Base-by-base conservation (phyloP, 106 monocot genomes). In the Dioscorea alata region DNA sequence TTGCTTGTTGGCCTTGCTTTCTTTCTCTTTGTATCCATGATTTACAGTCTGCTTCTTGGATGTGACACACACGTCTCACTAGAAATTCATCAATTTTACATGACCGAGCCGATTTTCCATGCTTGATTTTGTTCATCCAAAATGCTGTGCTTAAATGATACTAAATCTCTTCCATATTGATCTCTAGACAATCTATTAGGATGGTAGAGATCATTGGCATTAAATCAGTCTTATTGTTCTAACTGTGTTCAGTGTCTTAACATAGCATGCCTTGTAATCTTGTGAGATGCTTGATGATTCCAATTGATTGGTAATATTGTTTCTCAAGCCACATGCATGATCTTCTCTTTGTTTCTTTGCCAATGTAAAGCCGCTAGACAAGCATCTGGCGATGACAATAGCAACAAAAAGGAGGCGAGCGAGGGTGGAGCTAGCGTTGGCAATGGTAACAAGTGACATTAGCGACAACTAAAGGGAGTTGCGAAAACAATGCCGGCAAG, bases 81-180 rank as follows among this genome's bases (percentile, higher is more conserved):
- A 92, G 57, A 31, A 92, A 73, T 35, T 85, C 88, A 66, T 92
- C 78, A 18, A 92, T 78, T 59, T 75, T 84, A 22, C 69, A 64
- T 34, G 88, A 65, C 54, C 85, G 74, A 49, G 69, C 78, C 83
- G 48, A 85, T 82, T 71, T 68, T 80, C 48, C 85, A 76, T 23
- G 19, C 64, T 67, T 63, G 56, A 71, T 74, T 70, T 33, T 73
- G 60, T 49, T 71, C 75, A 48, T 57, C 83, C 79, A 74, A 42
- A 28, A 34, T 35, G 50, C 66, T 59, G 31, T 59, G 71, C 53
- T 75, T 84, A 33, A 74, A 74, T 31, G 80, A 60, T 54, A 74
- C 35, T 18, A 33, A 49, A 68, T 74, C 70, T 5, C 67, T 73
- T 60, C 63, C 64, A 54, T 59, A 71, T 33, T 53, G 16, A 61